Evolutionary conservation across 805 yeast species (phyloP), one percentile per base, ranked within the genome.

Genomic region (Jamesozyma gamospora): DNA sequence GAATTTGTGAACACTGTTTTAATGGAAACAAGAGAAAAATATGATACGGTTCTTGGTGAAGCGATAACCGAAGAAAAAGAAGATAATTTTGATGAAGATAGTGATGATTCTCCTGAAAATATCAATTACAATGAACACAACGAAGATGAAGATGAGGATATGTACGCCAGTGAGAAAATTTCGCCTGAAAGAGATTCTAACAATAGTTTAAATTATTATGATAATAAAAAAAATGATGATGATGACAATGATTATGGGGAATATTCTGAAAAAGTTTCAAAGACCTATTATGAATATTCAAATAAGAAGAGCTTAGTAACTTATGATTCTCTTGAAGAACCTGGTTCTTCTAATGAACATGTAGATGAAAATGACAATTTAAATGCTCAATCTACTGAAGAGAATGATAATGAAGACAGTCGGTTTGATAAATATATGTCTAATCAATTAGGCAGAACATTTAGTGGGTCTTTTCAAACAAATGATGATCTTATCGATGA

Each of bases 11-110:
- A 79, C 43, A 79, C 82, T 43, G 80, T 86, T 1, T 67, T 92
- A 45, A 83, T 82, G 45, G 94, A 85, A 52, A 86, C 94, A 2
- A 72, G 98, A 48, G 94, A 87, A 57, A 88, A 87, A 64, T 92
- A 92, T 62, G 92, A 90, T 60, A 87, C 95, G 10, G 82, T 90
- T 26, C 69, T 92, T 32, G 98, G 98, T 16, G 94, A 90, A n/a
- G 44, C 45, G 16, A 53, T 47, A 3, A 74, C 68, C 17, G 76
- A 67, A 4, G 96, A 96, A 14, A 90, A 87, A 11, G 52, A 48
- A 18, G 53, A 50, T 28, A 75, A 67, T n/a, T 72, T 66, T 14
- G 46, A 47, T 17, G 40, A 43, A 17, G 52, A 42, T n/a, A 21
- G 24, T 21, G 46, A 37, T 14, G 51, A 36, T 32, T 73, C 67